A percentile compares a stretch with the other conserved stretches of the same genome.
Evolutionary conservation across 352 stramenopile species (phyloP).

Genomic region (Pythium diclinum): DNA sequence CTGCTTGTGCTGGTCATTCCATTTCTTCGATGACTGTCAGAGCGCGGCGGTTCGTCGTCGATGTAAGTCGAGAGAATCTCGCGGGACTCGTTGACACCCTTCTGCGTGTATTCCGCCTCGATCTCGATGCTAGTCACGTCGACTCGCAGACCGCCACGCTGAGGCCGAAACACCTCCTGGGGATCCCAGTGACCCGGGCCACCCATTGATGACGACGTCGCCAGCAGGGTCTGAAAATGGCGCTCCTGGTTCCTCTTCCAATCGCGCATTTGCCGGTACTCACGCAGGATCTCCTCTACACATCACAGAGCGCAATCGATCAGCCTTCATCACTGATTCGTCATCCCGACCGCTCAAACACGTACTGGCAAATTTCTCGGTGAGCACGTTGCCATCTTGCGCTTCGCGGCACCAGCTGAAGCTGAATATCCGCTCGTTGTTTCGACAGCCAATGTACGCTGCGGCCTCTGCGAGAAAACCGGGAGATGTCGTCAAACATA

Average conservation of each 20-base stretch:
- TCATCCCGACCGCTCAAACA: slow-evolving; percentile 3
- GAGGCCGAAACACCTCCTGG: slow-evolving; percentile 48
- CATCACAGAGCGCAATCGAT: neutral
- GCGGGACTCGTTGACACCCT: slow-evolving; percentile 61
- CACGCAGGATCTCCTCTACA: slow-evolving; percentile 59
- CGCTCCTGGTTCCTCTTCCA: slow-evolving; percentile 68
- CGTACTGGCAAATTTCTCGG: slow-evolving; percentile 67
- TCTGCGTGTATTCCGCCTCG: slow-evolving; percentile 65
- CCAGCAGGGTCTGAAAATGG: slow-evolving; percentile 56
- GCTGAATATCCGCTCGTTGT: slow-evolving; percentile 73
- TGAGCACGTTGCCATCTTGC: slow-evolving; percentile 50
- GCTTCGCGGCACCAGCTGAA: slow-evolving; percentile 72
- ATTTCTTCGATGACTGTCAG: neutral
- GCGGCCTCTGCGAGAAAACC: slow-evolving; percentile 67
- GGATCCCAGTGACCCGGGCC: slow-evolving; percentile 33
- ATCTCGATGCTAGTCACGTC: slow-evolving; percentile 54
- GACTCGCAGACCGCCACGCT: slow-evolving; percentile 62
- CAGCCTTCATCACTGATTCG: neutral
- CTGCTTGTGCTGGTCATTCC: slow-evolving; percentile 1
- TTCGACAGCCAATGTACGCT: slow-evolving; percentile 70
- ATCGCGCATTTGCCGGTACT: slow-evolving; percentile 49
- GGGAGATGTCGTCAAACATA: slow-evolving; percentile 53
- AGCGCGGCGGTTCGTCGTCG: slow-evolving; percentile 12
- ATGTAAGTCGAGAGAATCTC: slow-evolving; percentile 38
- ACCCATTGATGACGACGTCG: slow-evolving; percentile 28